Evolutionary conservation across 306 rosid genomes (phyloP).

Genomic region (Vigna angularis): DNA sequence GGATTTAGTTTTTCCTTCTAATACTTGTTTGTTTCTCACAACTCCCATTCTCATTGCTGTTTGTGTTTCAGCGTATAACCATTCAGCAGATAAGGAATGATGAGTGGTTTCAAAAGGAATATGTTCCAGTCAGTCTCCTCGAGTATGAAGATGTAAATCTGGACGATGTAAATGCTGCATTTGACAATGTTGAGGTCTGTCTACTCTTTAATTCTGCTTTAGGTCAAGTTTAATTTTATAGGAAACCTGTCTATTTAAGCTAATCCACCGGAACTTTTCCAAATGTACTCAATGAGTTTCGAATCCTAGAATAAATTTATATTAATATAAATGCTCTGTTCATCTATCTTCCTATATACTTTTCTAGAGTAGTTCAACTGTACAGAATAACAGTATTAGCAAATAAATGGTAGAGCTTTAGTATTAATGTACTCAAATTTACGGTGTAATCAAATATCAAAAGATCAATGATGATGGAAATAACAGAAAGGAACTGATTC

Average conservation of each 20-base stretch:
- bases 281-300: constrained; percentile 6
- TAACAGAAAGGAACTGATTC: constrained; percentile 22
- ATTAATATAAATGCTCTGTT: background rate
- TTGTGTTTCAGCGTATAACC: constrained; percentile 70
- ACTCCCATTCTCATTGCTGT: constrained; percentile 10
- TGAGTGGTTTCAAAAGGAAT: constrained; percentile 77
- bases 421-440: background rate
- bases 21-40: constrained; percentile 41
- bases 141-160: constrained; percentile 92
- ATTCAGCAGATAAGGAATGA: constrained; percentile 75
- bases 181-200: constrained; percentile 81
- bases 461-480: constrained; percentile 21
- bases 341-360: background rate
- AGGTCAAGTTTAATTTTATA: constrained; percentile 6
- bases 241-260: constrained; percentile 2
- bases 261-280: constrained; percentile 14
- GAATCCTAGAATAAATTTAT: constrained; percentile 10
- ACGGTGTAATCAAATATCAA: constrained; percentile 13
- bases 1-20: constrained; percentile 25
- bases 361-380: background rate
- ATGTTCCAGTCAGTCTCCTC: constrained; percentile 62
- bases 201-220: constrained; percentile 37
- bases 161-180: constrained; percentile 87
- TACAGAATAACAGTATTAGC: constrained; percentile 35
- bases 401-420: background rate